Evolutionary conservation across 768 basidiomycete species (phyloP).

Genomic region (Leccinum boreale): DNA sequence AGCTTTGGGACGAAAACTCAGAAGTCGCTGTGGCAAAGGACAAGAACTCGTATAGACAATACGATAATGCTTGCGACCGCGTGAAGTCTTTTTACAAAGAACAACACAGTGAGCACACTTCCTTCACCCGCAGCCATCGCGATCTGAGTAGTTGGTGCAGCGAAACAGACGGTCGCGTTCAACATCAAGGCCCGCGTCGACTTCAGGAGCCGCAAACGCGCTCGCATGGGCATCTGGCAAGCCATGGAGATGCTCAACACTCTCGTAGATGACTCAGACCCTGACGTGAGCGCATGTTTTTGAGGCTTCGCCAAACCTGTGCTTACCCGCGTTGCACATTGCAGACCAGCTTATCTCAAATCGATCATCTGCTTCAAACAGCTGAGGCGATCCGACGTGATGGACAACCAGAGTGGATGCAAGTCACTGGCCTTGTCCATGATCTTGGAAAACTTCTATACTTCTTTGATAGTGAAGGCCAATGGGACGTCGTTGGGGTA

Average conservation of each 20-base stretch:
- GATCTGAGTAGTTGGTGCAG: slow-evolving; percentile 34
- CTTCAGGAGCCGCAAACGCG: slow-evolving; percentile 64
- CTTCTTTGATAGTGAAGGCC: slow-evolving; percentile 82
- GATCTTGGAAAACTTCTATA: slow-evolving; percentile 87
- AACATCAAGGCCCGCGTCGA: slow-evolving; percentile 76
- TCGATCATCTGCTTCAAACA: slow-evolving; percentile 87
- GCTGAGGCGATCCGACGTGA: slow-evolving; percentile 87
- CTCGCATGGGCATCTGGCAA: slow-evolving; percentile 83
- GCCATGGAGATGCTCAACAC: slow-evolving; percentile 87
- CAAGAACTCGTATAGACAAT: slow-evolving; percentile 68
- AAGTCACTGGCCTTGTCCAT: slow-evolving; percentile 82
- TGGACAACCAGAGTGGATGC: slow-evolving; percentile 92
- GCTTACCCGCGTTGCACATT: slow-evolving; percentile 9
- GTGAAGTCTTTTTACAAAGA: slow-evolving; percentile 77
- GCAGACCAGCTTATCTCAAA: slow-evolving; percentile 76
- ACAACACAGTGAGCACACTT: slow-evolving; percentile 57
- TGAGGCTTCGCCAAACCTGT: not conserved
- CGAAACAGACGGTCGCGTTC: slow-evolving; percentile 85
- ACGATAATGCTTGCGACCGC: slow-evolving; percentile 71
- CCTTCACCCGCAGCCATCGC: not conserved
- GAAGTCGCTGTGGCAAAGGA: slow-evolving; percentile 58
- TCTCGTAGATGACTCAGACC: slow-evolving; percentile 87
- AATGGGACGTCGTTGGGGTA: slow-evolving; percentile 94
- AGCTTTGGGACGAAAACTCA: slow-evolving; percentile 54
- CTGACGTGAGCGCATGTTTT: slow-evolving; percentile 51